Evolutionary conservation across 2,329 filamentous ascomycete species (phyloP), one percentile per base, ranked within the genome.

Genomic region (Plectosphaerella cucumerina): DNA sequence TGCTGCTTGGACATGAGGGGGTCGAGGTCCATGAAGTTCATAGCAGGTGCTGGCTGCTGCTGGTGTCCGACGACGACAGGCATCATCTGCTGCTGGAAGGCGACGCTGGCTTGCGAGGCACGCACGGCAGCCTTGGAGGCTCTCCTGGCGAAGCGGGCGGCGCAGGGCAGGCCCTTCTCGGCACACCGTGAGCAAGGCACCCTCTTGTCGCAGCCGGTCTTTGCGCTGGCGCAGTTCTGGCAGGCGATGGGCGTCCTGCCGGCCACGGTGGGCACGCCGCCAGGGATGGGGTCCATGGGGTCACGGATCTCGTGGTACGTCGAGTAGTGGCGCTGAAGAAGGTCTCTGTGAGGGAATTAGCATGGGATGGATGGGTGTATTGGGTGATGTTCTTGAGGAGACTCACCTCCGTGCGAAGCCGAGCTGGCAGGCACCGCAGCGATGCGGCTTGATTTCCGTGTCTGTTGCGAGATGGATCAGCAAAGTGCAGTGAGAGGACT

Each of bases 391-490:
- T 34, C 31, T n/a, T 15, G 4, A 18, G 5, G 4, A 35, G 20
- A 58, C 65, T 56, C 65, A 74, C 76, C 73, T 74, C 64, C 77
- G 62, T 22, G 75, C 69, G 60, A 79, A 81, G 3, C 70, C 74
- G 5, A 80, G 64, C 44, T 75, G 70, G 56, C 77, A 81, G 34
- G 68, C 65, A 49, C 65, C 67, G 56, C 77, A 81, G 37, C 72
- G 68, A 57, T 79, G 71, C 11, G 77, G 77, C 59, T 80, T 80
- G 41, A 80, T 75, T 57, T 80, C 77, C 52, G 77, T 81, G 53
- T 81, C 77, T 81, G 52, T 34, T 34, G 41, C 14, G 10, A 9
- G n/a, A 34, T 6, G 33, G 5, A 51, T 60, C 34, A 26, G 9
- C 9, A 26, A 26, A 26, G 23, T 26, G 9, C 23, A 26, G 23